phyloP scores from a whole-genome alignment of 2,329 filamentous ascomycete genomes.

The Sporothrix globosa region DNA sequence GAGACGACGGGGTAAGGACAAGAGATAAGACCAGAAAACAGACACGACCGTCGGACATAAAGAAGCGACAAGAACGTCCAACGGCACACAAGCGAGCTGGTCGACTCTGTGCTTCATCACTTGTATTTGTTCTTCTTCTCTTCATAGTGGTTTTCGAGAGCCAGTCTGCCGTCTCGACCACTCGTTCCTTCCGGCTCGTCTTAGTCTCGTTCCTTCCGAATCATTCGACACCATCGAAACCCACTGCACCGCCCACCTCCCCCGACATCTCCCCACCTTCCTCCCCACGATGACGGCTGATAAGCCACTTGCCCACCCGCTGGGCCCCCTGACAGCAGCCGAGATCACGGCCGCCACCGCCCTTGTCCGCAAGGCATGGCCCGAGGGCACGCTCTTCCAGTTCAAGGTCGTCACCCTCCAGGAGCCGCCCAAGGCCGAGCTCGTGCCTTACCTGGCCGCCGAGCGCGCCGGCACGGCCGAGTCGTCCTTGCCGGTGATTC shows the following conservation, averaged over 20 bases:
- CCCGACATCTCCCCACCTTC: too few species aligned
- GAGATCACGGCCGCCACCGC: conserved; percentile 59
- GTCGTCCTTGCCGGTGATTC: conserved; percentile 46
- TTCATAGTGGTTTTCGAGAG: too few species aligned
- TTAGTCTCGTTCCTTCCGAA: background rate
- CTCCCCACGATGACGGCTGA: conserved; percentile 24
- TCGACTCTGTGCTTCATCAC: background rate
- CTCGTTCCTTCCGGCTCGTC: background rate
- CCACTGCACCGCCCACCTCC: background rate
- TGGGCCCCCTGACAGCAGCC: conserved; percentile 60
- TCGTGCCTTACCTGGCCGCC: conserved; percentile 54
- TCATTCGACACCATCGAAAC: too few species aligned
- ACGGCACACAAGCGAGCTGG: background rate
- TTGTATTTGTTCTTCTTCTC: background rate
- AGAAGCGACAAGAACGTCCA: background rate
- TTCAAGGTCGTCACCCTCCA: conserved; percentile 67
- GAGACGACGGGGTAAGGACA: background rate
- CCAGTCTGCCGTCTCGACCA: too few species aligned
- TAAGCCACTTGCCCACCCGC: conserved; percentile 51
- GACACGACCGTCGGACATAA: background rate
- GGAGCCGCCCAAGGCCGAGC: conserved; percentile 58
- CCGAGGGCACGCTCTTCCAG: conserved; percentile 57
- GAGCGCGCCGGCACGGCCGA: conserved; percentile 43
- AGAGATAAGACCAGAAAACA: background rate
- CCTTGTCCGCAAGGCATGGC: conserved; percentile 59